Evolutionary conservation across 1,284 basidiomycete species (phyloP).

Genomic region (Erythrobasidium hasegawianum): DNA sequence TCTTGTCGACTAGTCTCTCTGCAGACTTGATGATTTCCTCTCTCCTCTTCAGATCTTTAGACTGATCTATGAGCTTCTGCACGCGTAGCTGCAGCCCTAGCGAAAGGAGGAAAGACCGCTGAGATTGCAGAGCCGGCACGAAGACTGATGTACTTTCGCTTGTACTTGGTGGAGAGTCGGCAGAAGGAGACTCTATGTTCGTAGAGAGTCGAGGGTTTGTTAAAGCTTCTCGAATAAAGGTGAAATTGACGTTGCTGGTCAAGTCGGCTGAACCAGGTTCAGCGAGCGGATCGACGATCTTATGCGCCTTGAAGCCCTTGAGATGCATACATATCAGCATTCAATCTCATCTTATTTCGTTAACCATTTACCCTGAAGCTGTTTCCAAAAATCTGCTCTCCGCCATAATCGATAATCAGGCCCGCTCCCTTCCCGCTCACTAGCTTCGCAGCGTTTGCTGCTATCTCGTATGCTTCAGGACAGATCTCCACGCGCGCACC

Average conservation of each 20-base stretch:
- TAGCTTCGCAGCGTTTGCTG: constrained; percentile 63
- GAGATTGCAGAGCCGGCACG: constrained; percentile 61
- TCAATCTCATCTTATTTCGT: too few species aligned
- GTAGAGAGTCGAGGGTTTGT: constrained; percentile 22
- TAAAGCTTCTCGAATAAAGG: constrained; percentile 75
- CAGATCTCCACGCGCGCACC: constrained; percentile 76
- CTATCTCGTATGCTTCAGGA: constrained; percentile 64
- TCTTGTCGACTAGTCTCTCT: constrained; percentile 54
- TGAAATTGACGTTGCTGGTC: constrained; percentile 94
- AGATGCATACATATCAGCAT: background rate
- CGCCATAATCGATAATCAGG: constrained; percentile 88
- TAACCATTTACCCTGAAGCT: constrained; percentile 68
- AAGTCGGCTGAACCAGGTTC: constrained; percentile 83
- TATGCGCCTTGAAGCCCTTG: constrained; percentile 84
- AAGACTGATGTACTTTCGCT: background rate
- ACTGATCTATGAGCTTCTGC: constrained; percentile 56
- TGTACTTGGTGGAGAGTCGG: background rate
- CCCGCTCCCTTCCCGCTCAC: constrained; percentile 57
- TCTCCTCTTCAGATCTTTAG: constrained; percentile 54
- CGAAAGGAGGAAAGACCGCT: constrained; percentile 64
- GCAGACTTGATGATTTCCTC: constrained; percentile 53
- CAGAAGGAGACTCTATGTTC: background rate
- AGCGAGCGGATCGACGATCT: constrained; percentile 78
- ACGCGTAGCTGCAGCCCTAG: constrained; percentile 67
- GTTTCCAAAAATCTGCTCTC: constrained; percentile 63